A percentile compares a stretch with the other conserved stretches of the same genome.
phyloP scores from a whole-genome alignment of 139 green algal genomes.

The Klebsormidium nitens region DNA sequence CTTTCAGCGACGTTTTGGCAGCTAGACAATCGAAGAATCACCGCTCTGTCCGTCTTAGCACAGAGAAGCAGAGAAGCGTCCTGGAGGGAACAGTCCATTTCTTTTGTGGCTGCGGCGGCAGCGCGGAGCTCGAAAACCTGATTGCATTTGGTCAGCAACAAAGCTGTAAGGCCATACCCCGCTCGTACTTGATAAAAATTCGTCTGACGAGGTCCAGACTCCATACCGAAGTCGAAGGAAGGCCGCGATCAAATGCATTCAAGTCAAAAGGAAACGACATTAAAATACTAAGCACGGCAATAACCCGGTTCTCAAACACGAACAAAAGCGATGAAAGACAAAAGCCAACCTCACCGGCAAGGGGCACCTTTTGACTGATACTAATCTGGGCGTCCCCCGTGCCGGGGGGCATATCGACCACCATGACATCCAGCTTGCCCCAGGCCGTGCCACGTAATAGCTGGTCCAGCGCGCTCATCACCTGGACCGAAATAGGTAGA shows the following conservation, averaged over 20 bases:
- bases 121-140: too few species aligned
- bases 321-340: slow-evolving; percentile 8
- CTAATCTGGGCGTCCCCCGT: slow-evolving; percentile 55
- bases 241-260: not conserved
- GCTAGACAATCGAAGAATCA: too few species aligned
- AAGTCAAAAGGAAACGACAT: not conserved
- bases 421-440: slow-evolving; percentile 74
- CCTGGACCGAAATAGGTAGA: too few species aligned
- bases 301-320: not conserved
- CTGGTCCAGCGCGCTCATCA: slow-evolving; percentile 80
- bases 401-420: slow-evolving; percentile 92
- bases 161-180: too few species aligned
- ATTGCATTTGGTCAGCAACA: too few species aligned
- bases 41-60: too few species aligned
- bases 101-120: too few species aligned
- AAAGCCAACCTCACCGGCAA: slow-evolving; percentile 30
- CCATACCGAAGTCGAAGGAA: slow-evolving; percentile 1
- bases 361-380: slow-evolving; percentile 36
- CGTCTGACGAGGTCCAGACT: too few species aligned
- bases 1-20: too few species aligned
- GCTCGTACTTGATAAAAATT: too few species aligned
- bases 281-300: not conserved
- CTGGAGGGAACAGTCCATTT: too few species aligned
- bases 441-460: slow-evolving; percentile 73
- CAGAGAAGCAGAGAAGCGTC: too few species aligned